Conservation (phyloP, 1,284 basidiomycete species). For the Cutaneotrichosporon cyanovorans region DNA sequence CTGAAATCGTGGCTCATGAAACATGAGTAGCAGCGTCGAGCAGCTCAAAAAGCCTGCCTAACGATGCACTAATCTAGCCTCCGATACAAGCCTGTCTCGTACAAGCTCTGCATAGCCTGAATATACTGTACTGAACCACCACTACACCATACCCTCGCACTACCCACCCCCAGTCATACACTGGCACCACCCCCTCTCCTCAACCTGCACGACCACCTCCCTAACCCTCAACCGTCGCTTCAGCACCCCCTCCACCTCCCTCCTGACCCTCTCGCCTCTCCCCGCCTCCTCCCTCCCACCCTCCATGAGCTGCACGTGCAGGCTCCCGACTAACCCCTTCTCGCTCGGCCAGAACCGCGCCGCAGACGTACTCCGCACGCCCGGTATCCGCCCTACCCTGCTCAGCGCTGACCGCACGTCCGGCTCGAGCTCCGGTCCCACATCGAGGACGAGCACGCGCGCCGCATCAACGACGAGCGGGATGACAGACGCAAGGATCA, state of each 20-base stretch:
- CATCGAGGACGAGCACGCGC: constrained; percentile 76
- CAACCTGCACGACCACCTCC: constrained; percentile 81
- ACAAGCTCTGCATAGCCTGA: too few species aligned
- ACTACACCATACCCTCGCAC: neutral
- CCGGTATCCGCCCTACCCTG: constrained; percentile 66
- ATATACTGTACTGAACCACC: neutral
- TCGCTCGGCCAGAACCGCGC: constrained; percentile 97
- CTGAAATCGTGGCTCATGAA: too few species aligned
- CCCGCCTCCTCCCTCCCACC: too few species aligned
- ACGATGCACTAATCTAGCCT: too few species aligned
- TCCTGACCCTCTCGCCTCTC: neutral
- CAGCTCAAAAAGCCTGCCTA: neutral
- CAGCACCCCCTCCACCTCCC: neutral
- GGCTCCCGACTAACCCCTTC: constrained; percentile 55
- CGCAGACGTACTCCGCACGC: constrained; percentile 68
- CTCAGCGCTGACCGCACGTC: constrained; percentile 64
- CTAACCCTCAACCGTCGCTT: constrained; percentile 51
- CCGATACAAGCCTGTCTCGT: too few species aligned
- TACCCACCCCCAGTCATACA: constrained; percentile 51
- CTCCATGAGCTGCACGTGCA: constrained; percentile 23
- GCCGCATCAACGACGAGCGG: constrained; percentile 93
- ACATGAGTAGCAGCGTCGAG: too few species aligned
- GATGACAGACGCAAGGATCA: constrained; percentile 91
- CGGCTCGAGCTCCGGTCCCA: constrained; percentile 59
- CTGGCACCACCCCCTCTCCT: constrained; percentile 43